Base-by-base conservation (phyloP, 164 flowering plant genomes). In the Vitis cinerea region DNA sequence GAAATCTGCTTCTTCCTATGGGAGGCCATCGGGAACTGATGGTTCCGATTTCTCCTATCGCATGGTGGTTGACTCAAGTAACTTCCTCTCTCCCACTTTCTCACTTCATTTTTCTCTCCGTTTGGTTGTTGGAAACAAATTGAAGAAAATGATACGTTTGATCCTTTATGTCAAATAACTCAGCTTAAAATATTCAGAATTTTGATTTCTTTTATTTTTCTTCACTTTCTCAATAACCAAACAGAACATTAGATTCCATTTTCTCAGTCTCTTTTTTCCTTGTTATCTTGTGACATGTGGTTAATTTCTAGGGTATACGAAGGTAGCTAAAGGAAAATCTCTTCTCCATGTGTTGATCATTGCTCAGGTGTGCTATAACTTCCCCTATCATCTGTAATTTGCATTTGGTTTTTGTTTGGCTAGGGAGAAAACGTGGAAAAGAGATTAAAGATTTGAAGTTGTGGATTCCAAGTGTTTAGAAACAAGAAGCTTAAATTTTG, bases 11-110 rank as follows among this genome's bases (percentile, higher is more conserved):
- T 44, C 71, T 2, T 52, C 65, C 16, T 4, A 19, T 9, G 88
- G 90, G 29, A 78, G 98, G 72, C 98, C 97, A 6, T 79, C 86
- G 2, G 98, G 98, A 67, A 94, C 98, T 0, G 98, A 94, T 54
- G 98, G 98, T 63, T 94, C 97, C 8, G 97, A 94, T 83, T 94
- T 83, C 81, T 92, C 97, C n/a, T 94, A 89, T 59, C 94, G 98
- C 61, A 94, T 94, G 98, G 91, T 92, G 64, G 97, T 94, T 54
- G 98, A 92, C 69, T 82, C 92, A 57, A 84, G 98, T 94, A 82
- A 70, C 86, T 67, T 49, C 17, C 37, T 30, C 8, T 3, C 27
- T 51, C 50, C 9, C 31, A 2, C 30, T 65, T 13, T 53, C n/a
- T 48, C 17, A 47, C 47, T 12, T 50, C 16, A 11, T 53, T 5